Evolutionary conservation across 441 rosid species (phyloP), one percentile per base, ranked within the genome.

Genomic region (Populus hybrid): DNA sequence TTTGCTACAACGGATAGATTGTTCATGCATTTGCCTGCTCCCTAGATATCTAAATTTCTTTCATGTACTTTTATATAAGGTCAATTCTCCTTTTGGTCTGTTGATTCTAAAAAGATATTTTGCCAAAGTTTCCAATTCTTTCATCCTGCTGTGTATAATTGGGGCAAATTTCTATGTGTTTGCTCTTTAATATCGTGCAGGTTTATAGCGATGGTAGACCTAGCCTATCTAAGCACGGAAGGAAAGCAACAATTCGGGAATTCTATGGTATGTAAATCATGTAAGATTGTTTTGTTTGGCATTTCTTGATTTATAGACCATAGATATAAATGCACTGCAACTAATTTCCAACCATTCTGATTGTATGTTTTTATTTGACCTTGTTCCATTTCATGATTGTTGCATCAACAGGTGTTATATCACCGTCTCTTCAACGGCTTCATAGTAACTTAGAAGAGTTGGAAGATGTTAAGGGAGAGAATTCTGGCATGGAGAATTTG

Each of bases 51-150:
- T 94, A 28, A 88, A 89, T 87, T 86, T 92, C 86, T 92, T 95
- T 83, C 94, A 94, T 81, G 91, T 81, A 82, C 92, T 75, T 91
- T 87, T 68, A 95, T 92, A 92, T 85, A 92, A 93, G 97, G 98
- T 94, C 69, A 24, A 79, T 76, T 80, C 36, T 73, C 82, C 26
- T 59, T 18, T 67, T 36, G 72, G 34, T 38, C 67, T 67, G 35
- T 72, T 64, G 75, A 21, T 63, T 50, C 63, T 67, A 10, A 9
- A 46, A 24, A 36, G 7, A 72, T 75, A 71, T 67, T 74, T 78
- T 5, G 36, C 59, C 19, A 4, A 42, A 42, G 42, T 5, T 68
- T 23, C 46, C 76, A 77, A 65, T 83, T 72, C 36, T 34, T 78
- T 63, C 59, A 53, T 65, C 34, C 61, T 35, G 64, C 38, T 10